Evolutionary conservation across 2,329 filamentous ascomycete genomes (phyloP).

Genomic region (Beauveria rudraprayagi): DNA sequence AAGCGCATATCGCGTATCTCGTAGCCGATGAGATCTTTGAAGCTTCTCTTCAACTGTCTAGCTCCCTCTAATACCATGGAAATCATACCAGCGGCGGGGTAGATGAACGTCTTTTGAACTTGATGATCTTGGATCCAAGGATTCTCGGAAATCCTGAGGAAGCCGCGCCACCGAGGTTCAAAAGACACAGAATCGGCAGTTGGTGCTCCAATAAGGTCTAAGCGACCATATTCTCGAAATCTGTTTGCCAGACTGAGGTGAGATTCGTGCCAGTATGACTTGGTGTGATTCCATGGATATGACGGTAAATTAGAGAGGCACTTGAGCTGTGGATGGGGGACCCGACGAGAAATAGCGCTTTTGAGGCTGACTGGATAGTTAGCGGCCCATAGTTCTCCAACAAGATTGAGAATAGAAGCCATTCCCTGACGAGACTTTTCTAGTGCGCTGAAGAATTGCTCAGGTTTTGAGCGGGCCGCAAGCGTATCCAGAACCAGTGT

Average conservation of each 20-base stretch:
- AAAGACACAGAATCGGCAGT: conserved; percentile 35
- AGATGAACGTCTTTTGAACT: conserved; percentile 41
- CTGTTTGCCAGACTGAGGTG: conserved; percentile 36
- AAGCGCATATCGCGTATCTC: conserved; percentile 40
- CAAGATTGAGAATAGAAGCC: conserved; percentile 21
- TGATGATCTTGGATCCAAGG: conserved; percentile 46
- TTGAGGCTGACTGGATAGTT: conserved; percentile 26
- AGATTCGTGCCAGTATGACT: conserved; percentile 46
- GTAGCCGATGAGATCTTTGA: conserved; percentile 25
- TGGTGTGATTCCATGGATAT: conserved; percentile 48
- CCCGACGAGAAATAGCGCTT: conserved; percentile 18
- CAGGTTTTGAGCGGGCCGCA: neutral
- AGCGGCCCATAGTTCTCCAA: conserved; percentile 31
- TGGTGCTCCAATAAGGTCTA: conserved; percentile 43
- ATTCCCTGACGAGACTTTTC: conserved; percentile 18
- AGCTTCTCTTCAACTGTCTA: conserved; percentile 28
- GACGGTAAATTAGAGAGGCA: conserved; percentile 39
- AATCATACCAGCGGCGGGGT: conserved; percentile 43
- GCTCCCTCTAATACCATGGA: conserved; percentile 41
- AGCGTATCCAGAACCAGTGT: conserved; percentile 26
- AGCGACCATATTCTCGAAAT: conserved; percentile 35
- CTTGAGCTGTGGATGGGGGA: conserved; percentile 16
- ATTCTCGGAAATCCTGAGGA: conserved; percentile 39
- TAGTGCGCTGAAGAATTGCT: conserved; percentile 22
- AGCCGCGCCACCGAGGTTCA: conserved; percentile 41